phyloP scores from a whole-genome alignment of 495 filamentous ascomycete species.

The Talaromyces trachyspermus region DNA sequence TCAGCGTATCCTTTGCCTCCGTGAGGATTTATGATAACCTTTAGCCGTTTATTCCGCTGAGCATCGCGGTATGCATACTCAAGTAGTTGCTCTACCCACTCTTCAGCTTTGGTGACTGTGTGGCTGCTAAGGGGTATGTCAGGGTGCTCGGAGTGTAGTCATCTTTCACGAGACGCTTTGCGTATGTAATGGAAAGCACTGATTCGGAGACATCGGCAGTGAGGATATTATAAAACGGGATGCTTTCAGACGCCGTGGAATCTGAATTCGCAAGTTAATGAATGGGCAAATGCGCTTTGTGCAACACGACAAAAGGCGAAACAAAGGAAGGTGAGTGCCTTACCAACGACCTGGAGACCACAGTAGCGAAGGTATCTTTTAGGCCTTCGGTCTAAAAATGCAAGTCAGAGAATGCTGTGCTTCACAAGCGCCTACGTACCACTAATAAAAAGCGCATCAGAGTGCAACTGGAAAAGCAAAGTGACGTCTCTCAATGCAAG shows the following conservation, averaged over 20 bases:
- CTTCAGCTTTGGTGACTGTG: slow-evolving; percentile 39
- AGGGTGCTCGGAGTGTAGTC: slow-evolving; percentile 50
- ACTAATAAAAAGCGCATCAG: slow-evolving; percentile 56
- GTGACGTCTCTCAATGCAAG: slow-evolving; percentile 47
- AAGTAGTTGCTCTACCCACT: slow-evolving; percentile 59
- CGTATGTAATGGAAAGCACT: slow-evolving; percentile 71
- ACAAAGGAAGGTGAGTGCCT: slow-evolving; percentile 13
- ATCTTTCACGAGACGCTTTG: slow-evolving; percentile 46
- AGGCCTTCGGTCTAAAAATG: background rate
- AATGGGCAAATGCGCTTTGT: no score
- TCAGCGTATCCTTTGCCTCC: slow-evolving; percentile 75
- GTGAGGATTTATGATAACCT: slow-evolving; percentile 86
- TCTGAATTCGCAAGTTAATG: slow-evolving; percentile 9
- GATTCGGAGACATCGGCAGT: slow-evolving; percentile 60
- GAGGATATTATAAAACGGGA: slow-evolving; percentile 78
- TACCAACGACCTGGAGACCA: background rate
- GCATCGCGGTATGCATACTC: slow-evolving; percentile 66
- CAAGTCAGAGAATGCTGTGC: slow-evolving; percentile 11
- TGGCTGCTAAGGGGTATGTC: slow-evolving; percentile 52
- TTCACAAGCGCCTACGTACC: slow-evolving; percentile 32
- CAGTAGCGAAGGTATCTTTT: slow-evolving; percentile 4
- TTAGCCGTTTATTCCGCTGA: slow-evolving; percentile 64
- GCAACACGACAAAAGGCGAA: background rate
- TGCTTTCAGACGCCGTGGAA: slow-evolving; percentile 39
- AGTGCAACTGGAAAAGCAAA: slow-evolving; percentile 55